Evolutionary conservation across 2,329 filamentous ascomycete genomes (phyloP).

Genomic region (Exophiala sp.): DNA sequence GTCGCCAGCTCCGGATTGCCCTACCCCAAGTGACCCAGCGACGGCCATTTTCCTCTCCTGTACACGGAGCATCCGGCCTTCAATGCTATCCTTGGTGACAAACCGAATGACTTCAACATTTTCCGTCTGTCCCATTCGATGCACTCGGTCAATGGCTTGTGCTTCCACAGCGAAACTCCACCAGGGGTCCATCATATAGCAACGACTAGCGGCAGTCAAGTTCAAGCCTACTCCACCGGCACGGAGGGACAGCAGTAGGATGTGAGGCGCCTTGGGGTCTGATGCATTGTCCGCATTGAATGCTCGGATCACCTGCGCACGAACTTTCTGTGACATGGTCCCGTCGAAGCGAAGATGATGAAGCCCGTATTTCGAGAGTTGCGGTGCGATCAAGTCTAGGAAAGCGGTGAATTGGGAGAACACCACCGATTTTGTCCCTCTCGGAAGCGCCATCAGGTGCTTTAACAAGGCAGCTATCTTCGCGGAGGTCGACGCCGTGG

Average conservation of each 20-base stretch:
- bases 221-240: slow-evolving; percentile 94
- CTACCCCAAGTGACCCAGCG: slow-evolving; percentile 90
- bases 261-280: slow-evolving; percentile 33
- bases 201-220: slow-evolving; percentile 76
- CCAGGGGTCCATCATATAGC: slow-evolving; percentile 99
- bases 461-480: slow-evolving; percentile 77
- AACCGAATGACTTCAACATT: slow-evolving; percentile 85
- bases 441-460: slow-evolving; percentile 66
- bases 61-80: slow-evolving; percentile 87
- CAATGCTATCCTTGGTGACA: slow-evolving; percentile 83
- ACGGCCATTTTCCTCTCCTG: slow-evolving; percentile 86
- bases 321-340: slow-evolving; percentile 76
- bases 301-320: slow-evolving; percentile 68
- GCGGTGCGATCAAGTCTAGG: slow-evolving; percentile 80
- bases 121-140: slow-evolving; percentile 87
- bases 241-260: slow-evolving; percentile 76
- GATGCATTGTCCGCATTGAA: slow-evolving; percentile 50
- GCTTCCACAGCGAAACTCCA: slow-evolving; percentile 97
- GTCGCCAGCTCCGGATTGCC: slow-evolving; percentile 77
- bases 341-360: slow-evolving; percentile 84
- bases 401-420: slow-evolving; percentile 98
- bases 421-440: slow-evolving; percentile 75
- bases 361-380: slow-evolving; percentile 66
- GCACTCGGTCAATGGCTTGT: slow-evolving; percentile 94
- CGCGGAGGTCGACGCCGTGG: slow-evolving; percentile 57